These are phyloP conservation scores for Gossypium turneri DNA, from an alignment of 345 rosid genomes.

Conservation along the genomic window DNA sequence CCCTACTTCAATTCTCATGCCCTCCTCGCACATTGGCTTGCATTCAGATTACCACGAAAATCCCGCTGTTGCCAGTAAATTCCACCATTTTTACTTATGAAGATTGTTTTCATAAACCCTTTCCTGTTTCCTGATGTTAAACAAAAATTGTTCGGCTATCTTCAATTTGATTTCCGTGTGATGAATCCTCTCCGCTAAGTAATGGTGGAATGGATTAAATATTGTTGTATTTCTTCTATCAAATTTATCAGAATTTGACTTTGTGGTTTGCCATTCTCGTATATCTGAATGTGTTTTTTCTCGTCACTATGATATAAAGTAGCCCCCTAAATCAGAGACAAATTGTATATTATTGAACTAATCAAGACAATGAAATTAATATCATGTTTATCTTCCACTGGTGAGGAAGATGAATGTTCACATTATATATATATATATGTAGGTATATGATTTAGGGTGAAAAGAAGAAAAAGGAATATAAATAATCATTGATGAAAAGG, in stretches of 20 bases:
- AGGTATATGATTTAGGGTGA: background rate
- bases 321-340: background rate
- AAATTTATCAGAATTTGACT: constrained; percentile 3
- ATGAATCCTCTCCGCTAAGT: constrained; percentile 5
- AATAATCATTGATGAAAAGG: background rate
- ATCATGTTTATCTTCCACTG: background rate
- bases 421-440: background rate
- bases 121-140: background rate
- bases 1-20: constrained; percentile 15
- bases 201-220: constrained; percentile 7
- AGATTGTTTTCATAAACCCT: background rate
- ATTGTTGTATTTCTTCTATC: background rate
- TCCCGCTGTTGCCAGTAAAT: constrained; percentile 20
- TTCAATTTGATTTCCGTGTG: constrained; percentile 9
- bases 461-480: background rate
- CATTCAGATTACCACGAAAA: constrained; percentile 25
- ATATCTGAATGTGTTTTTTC: background rate
- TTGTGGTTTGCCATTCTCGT: constrained; percentile 10
- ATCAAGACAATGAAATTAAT: background rate
- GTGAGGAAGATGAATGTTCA: background rate
- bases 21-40: constrained; percentile 17
- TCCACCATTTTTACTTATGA: constrained; percentile 21
- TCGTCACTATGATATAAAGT: background rate
- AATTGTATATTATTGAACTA: background rate
- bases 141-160: constrained; percentile 5